phyloP scores from a whole-genome alignment of 306 rosid genomes.

The Morella rubra region DNA sequence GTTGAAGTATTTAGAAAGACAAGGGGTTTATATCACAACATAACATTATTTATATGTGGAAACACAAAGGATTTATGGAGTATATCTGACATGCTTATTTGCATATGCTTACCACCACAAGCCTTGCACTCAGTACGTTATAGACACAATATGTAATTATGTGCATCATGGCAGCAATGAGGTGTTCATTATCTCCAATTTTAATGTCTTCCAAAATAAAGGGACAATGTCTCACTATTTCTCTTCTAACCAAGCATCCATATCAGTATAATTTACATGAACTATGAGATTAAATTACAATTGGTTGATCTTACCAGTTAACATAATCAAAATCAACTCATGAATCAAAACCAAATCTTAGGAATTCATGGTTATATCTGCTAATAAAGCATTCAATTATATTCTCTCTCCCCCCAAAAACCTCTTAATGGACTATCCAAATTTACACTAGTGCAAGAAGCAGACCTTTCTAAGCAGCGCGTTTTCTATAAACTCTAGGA shows the following conservation, averaged over 20 bases:
- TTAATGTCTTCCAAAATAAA: no score
- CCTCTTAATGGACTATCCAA: not conserved
- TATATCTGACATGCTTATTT: not conserved
- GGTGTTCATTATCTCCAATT: no score
- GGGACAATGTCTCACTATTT: no score
- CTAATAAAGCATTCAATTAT: not conserved
- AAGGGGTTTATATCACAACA: not conserved
- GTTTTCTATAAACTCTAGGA: constrained; percentile 70
- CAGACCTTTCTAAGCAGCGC: constrained; percentile 75
- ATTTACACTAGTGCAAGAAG: constrained; percentile 16
- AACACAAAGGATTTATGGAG: not conserved
- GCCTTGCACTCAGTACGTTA: no score
- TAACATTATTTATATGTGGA: not conserved
- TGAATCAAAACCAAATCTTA: not conserved
- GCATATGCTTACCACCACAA: not conserved
- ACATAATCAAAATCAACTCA: not conserved
- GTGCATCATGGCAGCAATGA: no score
- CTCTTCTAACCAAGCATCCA: no score
- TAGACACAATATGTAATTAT: no score
- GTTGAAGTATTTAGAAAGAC: not conserved
- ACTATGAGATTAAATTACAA: not conserved
- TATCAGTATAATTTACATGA: not conserved
- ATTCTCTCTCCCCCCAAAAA: not conserved
- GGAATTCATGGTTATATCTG: not conserved
- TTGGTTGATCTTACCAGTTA: not conserved